Base-by-base conservation (phyloP, 2,329 filamentous ascomycete genomes). In the Trichoderma sp. region DNA sequence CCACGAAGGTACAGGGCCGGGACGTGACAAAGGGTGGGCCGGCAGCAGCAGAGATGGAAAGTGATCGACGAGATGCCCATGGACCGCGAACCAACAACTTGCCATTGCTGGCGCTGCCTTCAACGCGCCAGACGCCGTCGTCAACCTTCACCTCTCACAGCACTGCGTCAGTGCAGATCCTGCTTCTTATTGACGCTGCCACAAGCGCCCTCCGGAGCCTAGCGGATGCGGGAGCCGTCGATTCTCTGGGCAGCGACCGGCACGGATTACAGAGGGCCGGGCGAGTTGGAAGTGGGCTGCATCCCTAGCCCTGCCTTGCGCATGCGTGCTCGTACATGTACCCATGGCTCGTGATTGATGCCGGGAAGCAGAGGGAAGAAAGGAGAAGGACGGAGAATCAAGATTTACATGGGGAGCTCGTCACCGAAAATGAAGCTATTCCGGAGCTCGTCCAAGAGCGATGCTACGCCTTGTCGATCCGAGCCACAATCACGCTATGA, bases 401-500 rank as follows among this genome's bases (percentile, higher is more conserved):
- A 44, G 34, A 41, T 30, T 60, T 41, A 3, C 44, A 56, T 10
- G 24, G 26, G 26, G 12, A 45, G 54, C 34, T 30, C 12, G 55
- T 47, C 56, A 24, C 44, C 26, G 5, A 55, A 47, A 30, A n/a
- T 55, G 21, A 30, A 21, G 48, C 58, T 61, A 52, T 44, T 34
- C 39, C 17, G 43, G 47, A 44, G 34, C 7, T 9, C 47, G 47
- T 61, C 58, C 24, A 44, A 24, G 48, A 45, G 59, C 48, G 39
- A 45, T 24, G 12, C 34, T 39, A 54, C 17, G 41, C 26, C 62
- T 52, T 59, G 62, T 52, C 52, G 62, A 57, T 64, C 62, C 58
- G 62, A 58, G 54, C 62, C 62, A 59, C 62, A 64, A 64, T 64
- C 62, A 51, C 54, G 41, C 26, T 57, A 58, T 39, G 14, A 39